Evolutionary conservation across 768 basidiomycete genomes (phyloP).

Genomic region (Xanthoconium stramineum): DNA sequence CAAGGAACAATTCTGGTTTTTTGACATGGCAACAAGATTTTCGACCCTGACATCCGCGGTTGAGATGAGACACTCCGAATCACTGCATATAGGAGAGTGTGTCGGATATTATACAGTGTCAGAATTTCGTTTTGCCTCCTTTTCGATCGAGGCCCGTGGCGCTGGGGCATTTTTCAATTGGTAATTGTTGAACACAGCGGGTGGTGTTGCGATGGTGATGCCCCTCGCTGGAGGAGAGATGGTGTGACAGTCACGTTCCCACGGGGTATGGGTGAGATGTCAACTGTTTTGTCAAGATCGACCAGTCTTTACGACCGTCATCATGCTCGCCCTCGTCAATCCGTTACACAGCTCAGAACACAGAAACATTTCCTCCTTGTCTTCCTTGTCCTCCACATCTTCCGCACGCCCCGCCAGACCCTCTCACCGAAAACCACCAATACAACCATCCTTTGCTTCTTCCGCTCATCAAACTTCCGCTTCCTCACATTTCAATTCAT

Average conservation of each 20-base stretch:
- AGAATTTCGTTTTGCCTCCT: slow-evolving; percentile 1
- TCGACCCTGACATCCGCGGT: too few species aligned
- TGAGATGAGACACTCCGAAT: neutral
- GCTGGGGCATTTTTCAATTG: slow-evolving; percentile 1
- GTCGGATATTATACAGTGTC: neutral
- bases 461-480: slow-evolving; percentile 23
- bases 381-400: slow-evolving; percentile 13
- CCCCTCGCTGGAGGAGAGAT: too few species aligned
- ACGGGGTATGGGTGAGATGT: slow-evolving; percentile 13
- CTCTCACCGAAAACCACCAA: slow-evolving; percentile 27
- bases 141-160: neutral
- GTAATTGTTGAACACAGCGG: neutral
- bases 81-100: neutral
- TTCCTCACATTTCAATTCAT: slow-evolving; percentile 15
- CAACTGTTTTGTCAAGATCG: slow-evolving; percentile 13
- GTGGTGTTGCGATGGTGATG: slow-evolving; percentile 8
- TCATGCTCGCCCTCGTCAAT: slow-evolving; percentile 52
- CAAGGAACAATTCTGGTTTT: too few species aligned
- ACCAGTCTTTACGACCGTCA: slow-evolving; percentile 14
- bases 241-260: slow-evolving; percentile 24
- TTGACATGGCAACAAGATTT: too few species aligned
- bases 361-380: slow-evolving; percentile 20
- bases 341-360: slow-evolving; percentile 34
- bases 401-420: slow-evolving; percentile 24
- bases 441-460: slow-evolving; percentile 28